A percentile compares a stretch with the other conserved stretches of the same genome.
Conservation (phyloP, 2,329 filamentous ascomycete species). For the Talaromyces sp. region DNA sequence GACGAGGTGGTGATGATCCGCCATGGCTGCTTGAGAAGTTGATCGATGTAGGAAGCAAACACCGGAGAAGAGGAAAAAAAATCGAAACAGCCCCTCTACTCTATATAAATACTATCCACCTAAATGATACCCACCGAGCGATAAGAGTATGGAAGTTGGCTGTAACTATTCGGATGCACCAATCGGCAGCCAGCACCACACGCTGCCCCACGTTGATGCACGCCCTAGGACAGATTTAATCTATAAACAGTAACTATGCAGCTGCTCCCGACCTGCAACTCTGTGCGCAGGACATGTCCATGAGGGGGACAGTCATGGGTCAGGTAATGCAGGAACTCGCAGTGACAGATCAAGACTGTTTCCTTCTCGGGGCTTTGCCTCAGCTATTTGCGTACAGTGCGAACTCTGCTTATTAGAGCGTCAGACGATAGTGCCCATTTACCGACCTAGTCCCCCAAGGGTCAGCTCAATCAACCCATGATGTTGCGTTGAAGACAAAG, state of each 20-base stretch:
- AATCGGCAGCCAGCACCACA: not conserved
- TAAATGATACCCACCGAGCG: not conserved
- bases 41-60: not conserved
- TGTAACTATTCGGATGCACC: not conserved
- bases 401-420: constrained; percentile 19
- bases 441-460: constrained; percentile 8
- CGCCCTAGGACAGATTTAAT: constrained; percentile 8
- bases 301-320: constrained; percentile 19
- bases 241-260: not conserved
- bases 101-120: not conserved
- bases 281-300: not conserved
- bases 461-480: not conserved
- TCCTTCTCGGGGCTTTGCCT: constrained; percentile 19
- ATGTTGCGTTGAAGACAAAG: not conserved
- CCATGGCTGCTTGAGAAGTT: not conserved
- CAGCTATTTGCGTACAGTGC: constrained; percentile 19
- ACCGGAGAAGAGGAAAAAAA: not conserved
- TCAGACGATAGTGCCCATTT: constrained; percentile 16
- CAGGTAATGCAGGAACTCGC: constrained; percentile 22
- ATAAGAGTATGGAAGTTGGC: not conserved
- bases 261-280: not conserved
- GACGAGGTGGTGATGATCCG: constrained; percentile 39
- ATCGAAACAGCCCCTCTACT: not conserved
- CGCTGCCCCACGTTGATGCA: not conserved
- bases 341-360: constrained; percentile 21